A percentile compares a stretch with the other conserved stretches of the same genome.
phyloP scores from a whole-genome alignment of 805 yeast species.

The Hanseniaspora guilliermondii region DNA sequence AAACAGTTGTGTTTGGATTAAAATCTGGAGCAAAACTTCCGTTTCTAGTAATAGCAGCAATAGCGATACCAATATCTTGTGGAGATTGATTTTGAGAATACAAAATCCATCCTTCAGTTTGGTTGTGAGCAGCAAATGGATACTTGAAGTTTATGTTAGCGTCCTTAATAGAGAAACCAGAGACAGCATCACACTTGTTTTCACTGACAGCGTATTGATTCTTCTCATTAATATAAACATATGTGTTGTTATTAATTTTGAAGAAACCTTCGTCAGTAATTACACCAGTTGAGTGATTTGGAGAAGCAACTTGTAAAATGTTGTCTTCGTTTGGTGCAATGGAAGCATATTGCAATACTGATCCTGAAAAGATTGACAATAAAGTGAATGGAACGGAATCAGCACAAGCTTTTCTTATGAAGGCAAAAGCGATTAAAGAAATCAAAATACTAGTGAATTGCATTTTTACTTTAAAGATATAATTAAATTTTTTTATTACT shows the following conservation, averaged over 20 bases:
- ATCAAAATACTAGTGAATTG: not conserved
- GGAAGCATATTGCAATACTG: conserved; percentile 25
- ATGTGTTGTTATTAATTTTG: conserved; percentile 24
- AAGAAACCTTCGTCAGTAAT: conserved; percentile 27
- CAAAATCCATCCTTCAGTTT: not conserved
- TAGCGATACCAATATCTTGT: conserved; percentile 14
- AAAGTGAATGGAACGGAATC: conserved; percentile 31
- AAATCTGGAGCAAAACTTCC: conserved; percentile 19
- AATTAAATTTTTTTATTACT: not conserved
- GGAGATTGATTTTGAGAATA: conserved; percentile 4
- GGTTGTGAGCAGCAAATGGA: conserved; percentile 5
- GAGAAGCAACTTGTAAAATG: conserved; percentile 17
- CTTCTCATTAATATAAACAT: conserved; percentile 21
- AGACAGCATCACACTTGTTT: conserved; percentile 20
- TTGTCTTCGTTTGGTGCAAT: conserved; percentile 19
- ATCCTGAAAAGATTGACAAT: conserved; percentile 28
- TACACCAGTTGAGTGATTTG: conserved; percentile 14
- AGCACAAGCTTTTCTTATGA: conserved; percentile 22
- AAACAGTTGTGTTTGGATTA: not conserved
- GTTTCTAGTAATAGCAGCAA: conserved; percentile 18
- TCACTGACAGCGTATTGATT: conserved; percentile 18
- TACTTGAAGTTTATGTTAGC: conserved; percentile 27
- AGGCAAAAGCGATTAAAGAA: conserved; percentile 12
- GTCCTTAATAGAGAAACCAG: conserved; percentile 31
- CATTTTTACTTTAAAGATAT: not conserved